Percentiles rank a stretch among this genome's conserved stretches.
Conservation (phyloP, 1,284 basidiomycete genomes). For the Thecaphora frezii region DNA sequence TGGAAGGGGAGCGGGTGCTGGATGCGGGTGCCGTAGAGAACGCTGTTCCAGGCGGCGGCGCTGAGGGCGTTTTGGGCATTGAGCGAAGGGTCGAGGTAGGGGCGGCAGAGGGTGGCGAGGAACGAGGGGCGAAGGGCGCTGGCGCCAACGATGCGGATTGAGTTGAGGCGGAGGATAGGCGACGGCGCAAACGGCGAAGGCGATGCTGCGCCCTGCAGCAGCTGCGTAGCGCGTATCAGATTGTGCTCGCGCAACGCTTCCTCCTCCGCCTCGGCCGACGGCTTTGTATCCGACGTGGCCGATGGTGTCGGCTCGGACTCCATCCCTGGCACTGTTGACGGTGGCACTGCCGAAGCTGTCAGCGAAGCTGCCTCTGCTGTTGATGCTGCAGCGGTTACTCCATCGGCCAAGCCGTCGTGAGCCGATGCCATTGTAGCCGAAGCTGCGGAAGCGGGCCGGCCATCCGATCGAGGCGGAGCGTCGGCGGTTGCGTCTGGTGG, state of each 20-base stretch:
- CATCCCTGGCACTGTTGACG: no score
- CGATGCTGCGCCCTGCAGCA: conserved; percentile 17
- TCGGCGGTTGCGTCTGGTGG: no score
- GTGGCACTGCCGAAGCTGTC: no score
- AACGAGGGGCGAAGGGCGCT: conserved; percentile 74
- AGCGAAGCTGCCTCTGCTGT: no score
- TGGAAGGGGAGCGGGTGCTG: conserved; percentile 40
- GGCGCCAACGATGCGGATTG: conserved; percentile 76
- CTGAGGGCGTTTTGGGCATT: conserved; percentile 35
- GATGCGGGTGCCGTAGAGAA: conserved; percentile 55
- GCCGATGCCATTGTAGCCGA: no score
- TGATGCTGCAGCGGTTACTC: no score
- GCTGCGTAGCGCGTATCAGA: conserved; percentile 35
- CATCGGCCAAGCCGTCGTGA: no score
- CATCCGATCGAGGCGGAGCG: no score
- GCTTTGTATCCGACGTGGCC: background rate
- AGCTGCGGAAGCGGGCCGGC: no score
- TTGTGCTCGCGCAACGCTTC: conserved; percentile 29
- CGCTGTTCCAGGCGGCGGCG: conserved; percentile 25
- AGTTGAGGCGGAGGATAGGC: conserved; percentile 63
- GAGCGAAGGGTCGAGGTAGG: conserved; percentile 63
- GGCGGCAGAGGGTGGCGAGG: conserved; percentile 74
- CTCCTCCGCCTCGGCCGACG: background rate
- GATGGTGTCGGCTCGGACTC: no score
- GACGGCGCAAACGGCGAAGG: conserved; percentile 21